phyloP scores from a whole-genome alignment of 768 basidiomycete genomes.

The Trametopsis cervina region DNA sequence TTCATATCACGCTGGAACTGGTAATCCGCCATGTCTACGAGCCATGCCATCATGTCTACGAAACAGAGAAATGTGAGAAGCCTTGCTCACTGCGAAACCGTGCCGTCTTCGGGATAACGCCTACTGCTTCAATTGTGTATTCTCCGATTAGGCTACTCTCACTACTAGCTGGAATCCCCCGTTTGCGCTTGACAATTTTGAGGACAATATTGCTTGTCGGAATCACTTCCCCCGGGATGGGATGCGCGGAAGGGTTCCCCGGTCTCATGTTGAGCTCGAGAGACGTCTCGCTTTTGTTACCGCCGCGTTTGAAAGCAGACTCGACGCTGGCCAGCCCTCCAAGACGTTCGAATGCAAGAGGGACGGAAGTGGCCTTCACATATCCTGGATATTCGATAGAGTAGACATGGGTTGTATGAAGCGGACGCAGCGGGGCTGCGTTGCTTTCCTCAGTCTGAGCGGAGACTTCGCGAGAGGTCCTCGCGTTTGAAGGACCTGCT shows the following conservation, averaged over 20 bases:
- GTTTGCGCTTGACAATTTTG: constrained; percentile 71
- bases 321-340: constrained; percentile 70
- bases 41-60: too few relatives aligned
- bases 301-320: constrained; percentile 64
- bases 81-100: constrained; percentile 80
- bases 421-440: constrained; percentile 33
- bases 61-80: constrained; percentile 2
- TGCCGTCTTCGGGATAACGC: constrained; percentile 73
- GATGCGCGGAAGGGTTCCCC: constrained; percentile 74
- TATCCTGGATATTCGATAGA: constrained; percentile 92
- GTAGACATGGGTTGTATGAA: constrained; percentile 59
- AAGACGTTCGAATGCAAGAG: constrained; percentile 53
- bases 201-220: constrained; percentile 76
- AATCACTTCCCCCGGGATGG: constrained; percentile 75
- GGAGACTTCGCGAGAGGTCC: not conserved
- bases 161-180: constrained; percentile 28
- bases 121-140: constrained; percentile 68
- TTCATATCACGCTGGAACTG: constrained; percentile 74
- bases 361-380: constrained; percentile 54
- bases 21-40: constrained; percentile 85
- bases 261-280: constrained; percentile 76
- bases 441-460: not conserved
- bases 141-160: constrained; percentile 45
- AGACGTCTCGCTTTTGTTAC: constrained; percentile 53
- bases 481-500: constrained; percentile 7